Conservation (phyloP, 129 eudicot genomes). For the Sambucus nigra region DNA sequence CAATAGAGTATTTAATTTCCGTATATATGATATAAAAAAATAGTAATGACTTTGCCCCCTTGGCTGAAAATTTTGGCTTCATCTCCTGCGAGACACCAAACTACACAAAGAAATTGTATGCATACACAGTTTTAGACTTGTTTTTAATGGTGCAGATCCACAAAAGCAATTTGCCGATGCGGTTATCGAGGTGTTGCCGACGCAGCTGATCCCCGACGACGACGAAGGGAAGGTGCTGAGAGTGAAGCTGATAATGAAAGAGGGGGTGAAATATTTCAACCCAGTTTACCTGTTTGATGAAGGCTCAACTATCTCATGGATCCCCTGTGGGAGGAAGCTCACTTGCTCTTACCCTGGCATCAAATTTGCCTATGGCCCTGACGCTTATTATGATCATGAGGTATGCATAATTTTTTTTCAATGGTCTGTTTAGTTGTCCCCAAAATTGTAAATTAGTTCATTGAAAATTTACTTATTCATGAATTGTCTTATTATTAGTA, state of each 20-base stretch:
- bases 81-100: too few relatives aligned
- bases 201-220: slow-evolving; percentile 89
- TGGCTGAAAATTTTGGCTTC: too few relatives aligned
- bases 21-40: too few relatives aligned
- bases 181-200: slow-evolving; percentile 88
- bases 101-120: too few relatives aligned
- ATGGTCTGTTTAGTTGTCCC: too few relatives aligned
- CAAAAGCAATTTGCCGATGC: slow-evolving; percentile 98
- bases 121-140: neutral
- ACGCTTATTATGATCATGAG: slow-evolving; percentile 70
- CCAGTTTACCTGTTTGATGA: slow-evolving; percentile 97
- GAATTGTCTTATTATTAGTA: too few relatives aligned
- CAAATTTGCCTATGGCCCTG: slow-evolving; percentile 89
- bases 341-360: slow-evolving; percentile 99
- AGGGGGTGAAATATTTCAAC: slow-evolving; percentile 77
- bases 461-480: too few relatives aligned
- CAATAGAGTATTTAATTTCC: too few relatives aligned
- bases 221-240: slow-evolving; percentile 86
- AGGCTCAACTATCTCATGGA: slow-evolving; percentile 92
- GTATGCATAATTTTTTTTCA: too few relatives aligned
- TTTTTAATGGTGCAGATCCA: slow-evolving; percentile 50
- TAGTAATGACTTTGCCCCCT: too few relatives aligned
- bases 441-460: too few relatives aligned
- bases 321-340: slow-evolving; percentile 93
- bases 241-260: slow-evolving; percentile 90